Evolutionary conservation across 768 basidiomycete genomes (phyloP), one percentile per base, ranked within the genome.

Genomic region (Psilocybe cubensis): DNA sequence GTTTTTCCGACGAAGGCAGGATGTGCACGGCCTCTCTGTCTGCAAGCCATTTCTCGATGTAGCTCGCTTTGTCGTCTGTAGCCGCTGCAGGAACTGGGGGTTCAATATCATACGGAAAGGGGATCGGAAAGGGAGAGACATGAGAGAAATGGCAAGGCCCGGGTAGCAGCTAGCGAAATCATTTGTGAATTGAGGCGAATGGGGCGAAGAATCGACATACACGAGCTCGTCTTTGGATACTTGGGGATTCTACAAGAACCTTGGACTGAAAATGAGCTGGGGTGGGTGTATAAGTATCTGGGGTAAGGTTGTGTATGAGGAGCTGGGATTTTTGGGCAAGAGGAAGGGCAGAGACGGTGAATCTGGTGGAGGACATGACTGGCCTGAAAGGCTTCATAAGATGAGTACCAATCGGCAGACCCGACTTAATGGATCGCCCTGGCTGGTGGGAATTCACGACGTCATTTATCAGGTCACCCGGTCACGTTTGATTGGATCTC

Each of bases 71-170:
- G 68, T 87, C 84, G n/a, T 78, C 70, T 7, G 50, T 44, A 4
- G 49, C 48, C 6, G 68, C 69, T 0, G 70, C 70, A 1, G 71
- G 73, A 17, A 80, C 76, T n/a, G 81, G 83, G 0, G 83, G 76
- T 47, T 80, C 74, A 23, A 96, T 85, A 28, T 85, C 76, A 70
- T 89, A 94, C 0, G 96, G 96, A 72, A 97, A 98, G 2, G 87
- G 75, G 0, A 90, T 58, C 8, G 94, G 92, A 60, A 93, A 82
- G 0, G 96, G 96, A 3, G 91, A 81, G 53, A 93, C 87, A 67
- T 87, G 86, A n/a, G 89, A 83, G 72, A 86, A 95, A 70, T 95
- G 93, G 3, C 82, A 81, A 38, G 79, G 69, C 0, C 77, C 67
- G 0, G 80, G 71, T 17, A 90, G 73, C 1, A 91, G 75, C 57